A percentile compares a stretch with the other conserved stretches of the same genome.
These are phyloP conservation scores for Myxozyma neotropica DNA, from an alignment of 805 yeast species.

Conservation along the genomic window DNA sequence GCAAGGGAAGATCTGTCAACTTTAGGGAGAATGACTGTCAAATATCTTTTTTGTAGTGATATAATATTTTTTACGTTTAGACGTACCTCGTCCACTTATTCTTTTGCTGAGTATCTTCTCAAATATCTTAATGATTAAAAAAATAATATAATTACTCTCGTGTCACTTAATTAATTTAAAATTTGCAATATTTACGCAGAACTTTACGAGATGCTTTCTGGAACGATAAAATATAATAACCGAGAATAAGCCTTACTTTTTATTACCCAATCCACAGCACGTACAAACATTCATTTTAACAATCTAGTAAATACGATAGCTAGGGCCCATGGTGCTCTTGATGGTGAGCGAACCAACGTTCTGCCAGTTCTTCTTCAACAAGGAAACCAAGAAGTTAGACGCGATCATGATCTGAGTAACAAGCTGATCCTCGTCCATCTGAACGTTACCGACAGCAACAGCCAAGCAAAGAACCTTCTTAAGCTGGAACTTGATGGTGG, in stretches of 20 bases:
- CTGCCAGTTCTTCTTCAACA: conserved; percentile 99
- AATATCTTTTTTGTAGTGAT: no score
- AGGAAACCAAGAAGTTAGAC: conserved; percentile 97
- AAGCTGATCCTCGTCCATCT: conserved; percentile 95
- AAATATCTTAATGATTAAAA: no score
- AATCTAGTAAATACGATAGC: conserved; percentile 96
- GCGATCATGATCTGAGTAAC: conserved; percentile 99
- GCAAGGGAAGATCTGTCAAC: no score
- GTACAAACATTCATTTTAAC: background rate
- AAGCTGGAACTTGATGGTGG: conserved; percentile 99
- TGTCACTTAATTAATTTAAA: no score
- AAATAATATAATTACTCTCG: no score
- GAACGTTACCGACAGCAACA: conserved; percentile 99
- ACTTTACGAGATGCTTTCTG: no score
- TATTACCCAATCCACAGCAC: conserved; percentile 2
- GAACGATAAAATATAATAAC: no score
- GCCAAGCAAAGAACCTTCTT: conserved; percentile 99
- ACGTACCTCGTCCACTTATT: no score
- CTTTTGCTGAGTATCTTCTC: no score
- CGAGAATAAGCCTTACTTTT: background rate
- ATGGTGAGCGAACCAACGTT: conserved; percentile 99
- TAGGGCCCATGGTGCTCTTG: conserved; percentile 99
- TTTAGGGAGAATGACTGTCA: no score
- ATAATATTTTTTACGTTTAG: no score
- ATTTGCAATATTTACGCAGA: no score